Evolutionary conservation across 345 rosid genomes (phyloP), one percentile per base, ranked within the genome.

Genomic region (Crucihimalaya himalaica): DNA sequence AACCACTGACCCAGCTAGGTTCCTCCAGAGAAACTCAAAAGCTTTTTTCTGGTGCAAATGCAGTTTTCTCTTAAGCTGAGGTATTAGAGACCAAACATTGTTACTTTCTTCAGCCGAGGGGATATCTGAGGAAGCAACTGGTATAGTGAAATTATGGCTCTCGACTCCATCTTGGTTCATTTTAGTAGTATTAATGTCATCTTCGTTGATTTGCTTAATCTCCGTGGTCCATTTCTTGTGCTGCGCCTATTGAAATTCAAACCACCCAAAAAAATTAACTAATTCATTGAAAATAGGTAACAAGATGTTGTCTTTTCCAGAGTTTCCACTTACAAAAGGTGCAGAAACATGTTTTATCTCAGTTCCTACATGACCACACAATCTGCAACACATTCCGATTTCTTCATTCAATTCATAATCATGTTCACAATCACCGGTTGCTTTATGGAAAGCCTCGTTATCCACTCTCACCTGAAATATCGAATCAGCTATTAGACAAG

Each of bases 1-100:
- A 13, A 80, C 78, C 68, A 86, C 28, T 40, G 96, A 87, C 43
- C 97, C 97, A 1, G 98, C 87, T 28, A 86, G 62, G 65, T 93
- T 93, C 65, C 46, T 70, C 98, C 98, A 89, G 45, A 93, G 85
- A 75, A 91, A 93, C 75, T 91, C 96, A 42, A 86, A 93, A 74
- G 98, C 97, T 73, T 76, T 84, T 60, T 80, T 84, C 80, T 93
- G 98, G 76, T 91, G 97, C 55, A 81, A 32, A 61, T 89, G 97
- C 14, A 91, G 61, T 68, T 88, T 91, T 58, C 28, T 76, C 73
- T 79, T 68, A 11, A 89, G 85, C 45, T 89, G 94, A 6, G 98
- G 97, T 78, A 91, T 86, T 48, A 93, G 79, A 56, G 81, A 85
- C 97, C 98, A 91, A 9, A 89, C 92, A n/a, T 82, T 87, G 47